A percentile compares a stretch with the other conserved stretches of the same genome.
Conservation (phyloP, 257 asterid species). For the Nicotiana paniculata region DNA sequence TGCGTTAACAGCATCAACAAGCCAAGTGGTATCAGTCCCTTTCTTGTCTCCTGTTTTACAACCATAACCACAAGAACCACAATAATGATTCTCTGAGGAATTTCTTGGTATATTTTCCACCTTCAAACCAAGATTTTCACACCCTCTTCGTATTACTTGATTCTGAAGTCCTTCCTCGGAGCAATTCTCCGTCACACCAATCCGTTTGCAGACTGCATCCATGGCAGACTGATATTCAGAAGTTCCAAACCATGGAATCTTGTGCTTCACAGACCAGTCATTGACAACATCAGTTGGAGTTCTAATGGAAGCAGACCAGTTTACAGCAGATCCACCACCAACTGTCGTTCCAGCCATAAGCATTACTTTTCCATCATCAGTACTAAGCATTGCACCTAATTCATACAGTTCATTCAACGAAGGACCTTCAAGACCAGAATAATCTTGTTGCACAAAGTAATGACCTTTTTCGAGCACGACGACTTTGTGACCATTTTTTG, state of each 20-base stretch:
- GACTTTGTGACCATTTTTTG: constrained; percentile 69
- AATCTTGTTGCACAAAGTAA: constrained; percentile 66
- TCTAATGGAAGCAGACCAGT: constrained; percentile 82
- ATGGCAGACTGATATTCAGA: constrained; percentile 59
- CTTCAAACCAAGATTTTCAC: constrained; percentile 61
- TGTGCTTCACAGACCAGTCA: constrained; percentile 62
- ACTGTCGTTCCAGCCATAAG: constrained; percentile 67
- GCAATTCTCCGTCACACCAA: constrained; percentile 65
- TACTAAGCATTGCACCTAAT: constrained; percentile 57
- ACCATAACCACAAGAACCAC: constrained; percentile 88
- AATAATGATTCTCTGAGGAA: constrained; percentile 60
- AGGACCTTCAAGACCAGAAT: constrained; percentile 83
- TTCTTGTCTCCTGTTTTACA: constrained; percentile 82
- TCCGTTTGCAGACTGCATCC: constrained; percentile 66
- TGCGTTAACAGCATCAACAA: constrained; percentile 69
- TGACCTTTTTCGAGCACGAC: constrained; percentile 79
- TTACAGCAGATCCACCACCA: constrained; percentile 75
- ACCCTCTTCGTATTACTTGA: constrained; percentile 55
- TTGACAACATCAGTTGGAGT: constrained; percentile 64
- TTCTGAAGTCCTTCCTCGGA: constrained; percentile 63
- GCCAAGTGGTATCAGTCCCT: constrained; percentile 79
- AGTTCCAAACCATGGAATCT: constrained; percentile 42
- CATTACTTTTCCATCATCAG: constrained; percentile 67
- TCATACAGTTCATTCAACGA: constrained; percentile 59
- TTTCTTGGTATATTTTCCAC: constrained; percentile 56